These are phyloP conservation scores for Beauveria varroae DNA, from an alignment of 2,329 filamentous ascomycete genomes.

Conservation along the genomic window DNA sequence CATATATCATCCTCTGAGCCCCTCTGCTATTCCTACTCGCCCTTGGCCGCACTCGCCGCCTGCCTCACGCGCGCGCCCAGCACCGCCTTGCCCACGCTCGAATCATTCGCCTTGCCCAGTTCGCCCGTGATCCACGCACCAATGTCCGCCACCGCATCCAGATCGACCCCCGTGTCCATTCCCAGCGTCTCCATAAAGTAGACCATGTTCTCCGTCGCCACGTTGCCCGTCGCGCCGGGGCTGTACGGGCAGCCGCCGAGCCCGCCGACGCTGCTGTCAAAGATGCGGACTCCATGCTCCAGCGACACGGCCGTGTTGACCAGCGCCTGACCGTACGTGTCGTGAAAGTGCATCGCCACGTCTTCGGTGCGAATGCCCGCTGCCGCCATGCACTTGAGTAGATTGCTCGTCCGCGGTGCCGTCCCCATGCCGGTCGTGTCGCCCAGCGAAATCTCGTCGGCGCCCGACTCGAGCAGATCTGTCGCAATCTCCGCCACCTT, in stretches of 20 bases:
- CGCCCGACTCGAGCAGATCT: conserved; percentile 73
- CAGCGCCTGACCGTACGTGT: conserved; percentile 81
- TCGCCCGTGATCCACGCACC: conserved; percentile 64
- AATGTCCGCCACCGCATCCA: conserved; percentile 59
- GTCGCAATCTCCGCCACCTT: conserved; percentile 59
- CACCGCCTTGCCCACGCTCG: conserved; percentile 59
- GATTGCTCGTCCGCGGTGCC: conserved; percentile 56
- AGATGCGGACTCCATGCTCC: conserved; percentile 68
- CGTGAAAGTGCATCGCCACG: conserved; percentile 79
- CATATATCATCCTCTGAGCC: no score
- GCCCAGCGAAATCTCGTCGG: conserved; percentile 82
- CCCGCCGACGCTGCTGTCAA: conserved; percentile 73
- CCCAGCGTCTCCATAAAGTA: conserved; percentile 70
- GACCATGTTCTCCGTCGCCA: conserved; percentile 76
- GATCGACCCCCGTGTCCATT: conserved; percentile 64
- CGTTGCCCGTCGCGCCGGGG: conserved; percentile 79
- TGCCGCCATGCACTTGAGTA: conserved; percentile 56
- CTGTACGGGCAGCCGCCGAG: conserved; percentile 81
- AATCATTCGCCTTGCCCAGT: conserved; percentile 56
- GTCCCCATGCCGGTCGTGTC: conserved; percentile 91
- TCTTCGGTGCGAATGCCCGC: conserved; percentile 63
- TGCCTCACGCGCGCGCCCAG: conserved; percentile 39
- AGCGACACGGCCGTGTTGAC: conserved; percentile 73
- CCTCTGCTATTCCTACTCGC: not conserved
- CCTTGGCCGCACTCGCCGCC: conserved; percentile 19